These are phyloP conservation scores for Lagenaria siceraria DNA, from an alignment of 306 rosid species.

Conservation along the genomic window DNA sequence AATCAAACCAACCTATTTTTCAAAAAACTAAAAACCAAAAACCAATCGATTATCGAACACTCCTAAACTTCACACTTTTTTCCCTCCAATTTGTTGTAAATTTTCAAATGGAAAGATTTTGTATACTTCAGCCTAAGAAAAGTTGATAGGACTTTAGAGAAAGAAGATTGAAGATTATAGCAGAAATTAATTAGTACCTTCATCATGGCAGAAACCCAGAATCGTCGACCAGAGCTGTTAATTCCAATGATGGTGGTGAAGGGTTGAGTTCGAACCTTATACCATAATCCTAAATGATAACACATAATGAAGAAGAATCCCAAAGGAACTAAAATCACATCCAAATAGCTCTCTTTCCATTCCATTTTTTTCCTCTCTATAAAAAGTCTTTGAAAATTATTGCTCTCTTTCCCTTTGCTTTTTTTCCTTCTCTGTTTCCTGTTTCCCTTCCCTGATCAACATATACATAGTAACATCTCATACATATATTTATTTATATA, in stretches of 20 bases:
- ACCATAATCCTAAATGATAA: conserved; percentile 59
- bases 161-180: no score
- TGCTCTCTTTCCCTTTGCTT: not conserved
- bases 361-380: conserved; percentile 29
- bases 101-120: no score
- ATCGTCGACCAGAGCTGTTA: conserved; percentile 60
- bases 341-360: conserved; percentile 80
- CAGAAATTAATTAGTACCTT: conserved; percentile 28
- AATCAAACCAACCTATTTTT: no score
- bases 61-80: no score
- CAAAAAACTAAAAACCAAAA: no score
- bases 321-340: conserved; percentile 64
- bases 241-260: conserved; percentile 65
- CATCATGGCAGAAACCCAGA: conserved; percentile 70
- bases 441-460: not conserved
- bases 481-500: not conserved
- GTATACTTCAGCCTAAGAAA: no score
- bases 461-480: not conserved
- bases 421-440: not conserved
- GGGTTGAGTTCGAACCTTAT: conserved; percentile 51
- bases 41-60: no score
- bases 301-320: conserved; percentile 32
- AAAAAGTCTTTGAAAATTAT: not conserved
- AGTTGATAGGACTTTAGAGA: no score
- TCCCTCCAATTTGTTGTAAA: no score